Conservation (phyloP, 177 flowering plant genomes). For the Vitis hybrid region DNA sequence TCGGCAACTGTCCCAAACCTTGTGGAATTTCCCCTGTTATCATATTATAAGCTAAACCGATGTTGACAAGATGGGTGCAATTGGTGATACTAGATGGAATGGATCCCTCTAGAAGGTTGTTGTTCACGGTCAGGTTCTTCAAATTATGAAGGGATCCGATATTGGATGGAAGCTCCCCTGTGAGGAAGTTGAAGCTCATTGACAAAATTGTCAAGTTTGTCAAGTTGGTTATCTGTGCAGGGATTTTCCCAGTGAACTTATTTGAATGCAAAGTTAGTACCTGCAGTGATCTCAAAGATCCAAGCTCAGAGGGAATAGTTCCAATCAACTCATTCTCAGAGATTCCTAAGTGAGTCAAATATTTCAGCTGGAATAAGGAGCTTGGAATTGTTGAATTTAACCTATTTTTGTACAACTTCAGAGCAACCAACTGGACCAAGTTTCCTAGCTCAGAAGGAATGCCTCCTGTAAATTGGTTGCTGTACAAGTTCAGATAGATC, state of each 20-base stretch:
- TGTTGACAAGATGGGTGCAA: slow-evolving; percentile 43
- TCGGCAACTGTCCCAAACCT: slow-evolving; percentile 47
- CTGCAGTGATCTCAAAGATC: slow-evolving; percentile 47
- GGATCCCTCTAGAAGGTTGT: slow-evolving; percentile 55
- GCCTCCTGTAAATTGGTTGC: slow-evolving; percentile 47
- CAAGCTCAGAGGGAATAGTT: slow-evolving; percentile 51
- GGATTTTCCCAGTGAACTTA: slow-evolving; percentile 60
- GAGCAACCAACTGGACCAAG: slow-evolving; percentile 30
- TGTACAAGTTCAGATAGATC: slow-evolving; percentile 39
- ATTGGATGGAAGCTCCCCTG: slow-evolving; percentile 60
- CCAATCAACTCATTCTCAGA: slow-evolving; percentile 61
- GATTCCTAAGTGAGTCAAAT: slow-evolving; percentile 51
- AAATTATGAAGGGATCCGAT: slow-evolving; percentile 60
- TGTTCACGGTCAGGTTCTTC: slow-evolving; percentile 29
- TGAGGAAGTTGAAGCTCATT: slow-evolving; percentile 46
- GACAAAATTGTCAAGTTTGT: slow-evolving; percentile 46
- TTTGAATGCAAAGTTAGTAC: slow-evolving; percentile 58
- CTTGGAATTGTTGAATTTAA: slow-evolving; percentile 62
- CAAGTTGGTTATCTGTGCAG: slow-evolving; percentile 55
- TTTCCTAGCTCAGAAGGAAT: slow-evolving; percentile 69
- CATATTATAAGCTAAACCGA: slow-evolving; percentile 37
- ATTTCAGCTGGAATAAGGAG: slow-evolving; percentile 43
- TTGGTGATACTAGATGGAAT: slow-evolving; percentile 69
- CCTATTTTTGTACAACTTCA: slow-evolving; percentile 46
- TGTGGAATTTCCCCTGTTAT: slow-evolving; percentile 61